Evolutionary conservation across 2,329 filamentous ascomycete species (phyloP), one percentile per base, ranked within the genome.

Genomic region (Sphaerostilbella broomeana): DNA sequence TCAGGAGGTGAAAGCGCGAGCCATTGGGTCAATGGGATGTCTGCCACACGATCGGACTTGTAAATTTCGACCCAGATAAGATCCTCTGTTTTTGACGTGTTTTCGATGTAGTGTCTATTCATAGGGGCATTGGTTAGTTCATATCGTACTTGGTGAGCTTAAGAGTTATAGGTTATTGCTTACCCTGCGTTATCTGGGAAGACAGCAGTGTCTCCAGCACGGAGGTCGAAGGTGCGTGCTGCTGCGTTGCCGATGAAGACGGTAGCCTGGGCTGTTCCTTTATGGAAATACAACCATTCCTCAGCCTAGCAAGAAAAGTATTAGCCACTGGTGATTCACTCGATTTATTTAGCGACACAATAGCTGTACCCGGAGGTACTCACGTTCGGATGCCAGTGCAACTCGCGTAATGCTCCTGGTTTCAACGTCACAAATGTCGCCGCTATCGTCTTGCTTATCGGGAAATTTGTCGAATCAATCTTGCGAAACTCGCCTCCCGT

Each of bases 221-320:
- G 63, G 56, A 84, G 81, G 58, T 84, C 77, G 51, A 84, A 83
- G 0, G 79, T 84, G 5, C 79, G 70, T 3, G 79, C 70, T 39
- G 73, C 74, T 9, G 67, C 63, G 50, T 68, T 72, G 6, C 78
- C 80, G 33, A 77, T 75, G 54, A 82, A 84, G 3, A 81, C 74
- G 0, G 78, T 83, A 0, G 79, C 79, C 18, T 73, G 71, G 1
- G 64, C 80, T 2, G 66, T 59, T 17, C 79, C 81, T 43, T 73
- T 64, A 54, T 81, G 77, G 62, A 85, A 84, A 59, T 83, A 84
- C 3, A 84, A 59, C 80, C 81, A 84, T 55, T 84, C 80, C 49
- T 83, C 77, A 5, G 76, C 75, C 73, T 79, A 10, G 18, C n/a
- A n/a, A 24, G 42, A 9, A 12, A 15, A 12, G 16, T n/a, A 16